Conservation (phyloP, 2,329 filamentous ascomycete species). For the Colletotrichum graminicola region DNA sequence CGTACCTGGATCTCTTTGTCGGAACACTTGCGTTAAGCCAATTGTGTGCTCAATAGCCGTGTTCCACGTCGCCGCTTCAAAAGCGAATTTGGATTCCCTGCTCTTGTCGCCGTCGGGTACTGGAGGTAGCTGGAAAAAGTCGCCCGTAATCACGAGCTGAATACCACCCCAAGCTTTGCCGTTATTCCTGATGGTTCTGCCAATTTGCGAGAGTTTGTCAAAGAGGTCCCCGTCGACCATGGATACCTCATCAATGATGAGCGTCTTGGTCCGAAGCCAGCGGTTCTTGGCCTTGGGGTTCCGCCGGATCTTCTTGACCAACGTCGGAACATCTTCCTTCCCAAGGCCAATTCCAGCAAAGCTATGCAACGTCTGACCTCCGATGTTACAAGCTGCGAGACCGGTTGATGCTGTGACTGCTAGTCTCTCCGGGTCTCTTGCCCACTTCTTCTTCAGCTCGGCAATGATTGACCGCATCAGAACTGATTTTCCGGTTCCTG, state of each 20-base stretch:
- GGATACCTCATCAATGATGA: conserved; percentile 95
- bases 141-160: conserved; percentile 93
- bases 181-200: conserved; percentile 87
- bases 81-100: conserved; percentile 85
- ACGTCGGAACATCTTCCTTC: conserved; percentile 83
- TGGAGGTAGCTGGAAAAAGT: conserved; percentile 97
- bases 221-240: conserved; percentile 99
- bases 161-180: conserved; percentile 95
- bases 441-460: conserved; percentile 81
- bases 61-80: conserved; percentile 91
- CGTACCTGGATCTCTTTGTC: conserved; percentile 84
- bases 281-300: conserved; percentile 89
- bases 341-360: conserved; percentile 96
- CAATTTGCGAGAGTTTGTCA: conserved; percentile 93
- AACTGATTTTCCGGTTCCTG: conserved; percentile 96
- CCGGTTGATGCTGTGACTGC: conserved; percentile 97
- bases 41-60: conserved; percentile 97
- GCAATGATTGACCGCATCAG: conserved; percentile 92
- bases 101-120: conserved; percentile 81
- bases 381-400: conserved; percentile 95
- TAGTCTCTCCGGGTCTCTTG: conserved; percentile 82
- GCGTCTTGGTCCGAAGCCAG: conserved; percentile 88
- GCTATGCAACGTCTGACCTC: conserved; percentile 94
- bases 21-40: conserved; percentile 93
- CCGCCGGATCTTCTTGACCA: conserved; percentile 90